A percentile compares a stretch with the other conserved stretches of the same genome.
phyloP scores from a whole-genome alignment of 345 rosid genomes.

The Eucalyptus polybractea region DNA sequence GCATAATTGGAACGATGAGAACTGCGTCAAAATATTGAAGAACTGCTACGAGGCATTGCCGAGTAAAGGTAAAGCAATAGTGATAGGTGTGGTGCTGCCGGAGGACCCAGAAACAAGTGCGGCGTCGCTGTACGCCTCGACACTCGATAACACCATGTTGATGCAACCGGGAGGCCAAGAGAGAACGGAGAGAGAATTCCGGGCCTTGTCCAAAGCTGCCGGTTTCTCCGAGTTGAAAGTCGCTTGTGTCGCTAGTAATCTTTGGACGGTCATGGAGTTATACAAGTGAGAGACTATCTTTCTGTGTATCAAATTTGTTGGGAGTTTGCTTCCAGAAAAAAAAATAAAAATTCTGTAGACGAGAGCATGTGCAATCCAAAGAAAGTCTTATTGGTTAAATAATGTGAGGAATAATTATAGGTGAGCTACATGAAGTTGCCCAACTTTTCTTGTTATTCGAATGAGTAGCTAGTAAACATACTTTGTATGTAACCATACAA shows the following conservation, averaged over 20 bases:
- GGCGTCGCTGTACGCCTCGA: neutral
- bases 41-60: constrained; percentile 5
- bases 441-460: neutral
- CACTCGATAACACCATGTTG: neutral
- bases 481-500: neutral
- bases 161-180: neutral
- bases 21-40: constrained; percentile 1
- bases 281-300: neutral
- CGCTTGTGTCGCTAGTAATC: neutral
- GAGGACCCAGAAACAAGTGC: neutral
- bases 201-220: neutral
- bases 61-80: neutral
- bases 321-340: neutral
- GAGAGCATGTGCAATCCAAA: neutral
- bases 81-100: neutral
- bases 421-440: neutral
- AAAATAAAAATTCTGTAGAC: neutral
- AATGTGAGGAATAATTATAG: neutral
- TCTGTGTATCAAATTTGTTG: neutral
- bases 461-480: neutral
- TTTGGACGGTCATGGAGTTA: neutral
- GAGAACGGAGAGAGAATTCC: neutral
- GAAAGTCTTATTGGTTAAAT: neutral
- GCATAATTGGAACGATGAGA: constrained; percentile 5
- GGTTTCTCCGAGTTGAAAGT: neutral